phyloP scores from a whole-genome alignment of 208 protist species.

The Giardia muris region DNA sequence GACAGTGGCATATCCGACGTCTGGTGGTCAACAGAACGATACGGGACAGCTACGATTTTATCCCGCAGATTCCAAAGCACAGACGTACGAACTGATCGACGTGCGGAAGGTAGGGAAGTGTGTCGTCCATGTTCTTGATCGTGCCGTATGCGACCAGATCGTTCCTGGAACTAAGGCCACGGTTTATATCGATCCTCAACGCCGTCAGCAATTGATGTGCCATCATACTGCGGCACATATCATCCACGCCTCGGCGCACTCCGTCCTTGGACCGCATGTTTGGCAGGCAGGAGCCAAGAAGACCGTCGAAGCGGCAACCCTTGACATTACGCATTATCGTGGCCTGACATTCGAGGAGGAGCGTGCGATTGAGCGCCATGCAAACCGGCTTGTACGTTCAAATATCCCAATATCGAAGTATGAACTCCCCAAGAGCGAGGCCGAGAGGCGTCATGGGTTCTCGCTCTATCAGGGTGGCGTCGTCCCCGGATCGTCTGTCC shows the following conservation, averaged over 20 bases:
- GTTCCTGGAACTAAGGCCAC: neutral
- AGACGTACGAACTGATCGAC: constrained; percentile 26
- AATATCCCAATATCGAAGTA: constrained; percentile 27
- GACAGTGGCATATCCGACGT: constrained; percentile 38
- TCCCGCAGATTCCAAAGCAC: neutral
- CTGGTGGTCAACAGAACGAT: constrained; percentile 44
- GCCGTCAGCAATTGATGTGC: constrained; percentile 32
- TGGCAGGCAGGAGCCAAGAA: constrained; percentile 46
- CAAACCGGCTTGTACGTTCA: constrained; percentile 32
- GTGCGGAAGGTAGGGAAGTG: constrained; percentile 35
- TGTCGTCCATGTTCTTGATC: constrained; percentile 28
- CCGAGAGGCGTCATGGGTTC: constrained; percentile 43
- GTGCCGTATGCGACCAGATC: neutral
- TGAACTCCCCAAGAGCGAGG: constrained; percentile 36
- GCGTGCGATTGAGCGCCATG: constrained; percentile 30
- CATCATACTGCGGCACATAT: constrained; percentile 46
- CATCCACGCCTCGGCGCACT: constrained; percentile 17
- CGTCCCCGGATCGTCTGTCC: constrained; percentile 38
- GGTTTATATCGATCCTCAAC: constrained; percentile 22
- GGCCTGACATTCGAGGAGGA: constrained; percentile 27
- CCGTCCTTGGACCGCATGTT: constrained; percentile 42
- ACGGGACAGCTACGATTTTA: constrained; percentile 11
- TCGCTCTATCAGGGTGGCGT: constrained; percentile 46
- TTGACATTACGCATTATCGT: constrained; percentile 45
- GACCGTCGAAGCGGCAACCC: constrained; percentile 30